These are phyloP conservation scores for Apodospora peruviana DNA, from an alignment of 495 filamentous ascomycete species.

Conservation along the genomic window DNA sequence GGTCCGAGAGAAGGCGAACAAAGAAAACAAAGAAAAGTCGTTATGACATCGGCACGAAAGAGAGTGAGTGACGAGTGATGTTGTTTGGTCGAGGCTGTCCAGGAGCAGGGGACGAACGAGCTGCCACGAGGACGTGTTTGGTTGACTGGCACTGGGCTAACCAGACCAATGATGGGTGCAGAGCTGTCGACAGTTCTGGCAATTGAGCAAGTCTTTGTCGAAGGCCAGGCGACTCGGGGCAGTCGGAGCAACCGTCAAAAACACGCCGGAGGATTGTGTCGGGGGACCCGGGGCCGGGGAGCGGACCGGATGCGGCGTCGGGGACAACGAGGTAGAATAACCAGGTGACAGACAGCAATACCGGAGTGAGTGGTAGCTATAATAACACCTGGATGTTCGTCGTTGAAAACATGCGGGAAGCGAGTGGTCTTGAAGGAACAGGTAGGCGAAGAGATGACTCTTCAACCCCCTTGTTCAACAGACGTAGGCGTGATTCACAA, in stretches of 20 bases:
- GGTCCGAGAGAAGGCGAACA: slow-evolving; percentile 44
- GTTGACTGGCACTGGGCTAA: slow-evolving; percentile 2
- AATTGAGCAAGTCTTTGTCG: neutral
- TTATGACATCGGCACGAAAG: slow-evolving; percentile 64
- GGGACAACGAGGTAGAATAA: slow-evolving; percentile 2
- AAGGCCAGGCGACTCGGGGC: neutral
- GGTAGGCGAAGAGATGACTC: slow-evolving; percentile 45
- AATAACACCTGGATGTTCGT: slow-evolving; percentile 31
- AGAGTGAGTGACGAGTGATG: slow-evolving; percentile 33
- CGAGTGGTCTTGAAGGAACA: slow-evolving; percentile 28
- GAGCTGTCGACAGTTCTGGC: neutral
- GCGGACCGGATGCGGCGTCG: neutral
- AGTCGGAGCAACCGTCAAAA: slow-evolving; percentile 4
- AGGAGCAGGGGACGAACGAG: slow-evolving; percentile 1
- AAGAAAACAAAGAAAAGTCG: slow-evolving; percentile 48
- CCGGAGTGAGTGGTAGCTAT: slow-evolving; percentile 24
- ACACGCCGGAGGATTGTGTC: too few species aligned
- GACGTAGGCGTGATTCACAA: slow-evolving; percentile 27
- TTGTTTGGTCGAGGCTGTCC: slow-evolving; percentile 14
- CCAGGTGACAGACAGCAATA: slow-evolving; percentile 33
- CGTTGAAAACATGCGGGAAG: slow-evolving; percentile 38
- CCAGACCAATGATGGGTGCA: slow-evolving; percentile 1
- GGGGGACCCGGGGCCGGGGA: slow-evolving; percentile 4
- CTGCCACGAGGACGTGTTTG: slow-evolving; percentile 1
- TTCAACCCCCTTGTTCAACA: slow-evolving; percentile 37